A percentile compares a stretch with the other conserved stretches of the same genome.
Evolutionary conservation across 225 moss, liverwort and hornwort species (phyloP).

Genomic region (Marchantia paleacea): DNA sequence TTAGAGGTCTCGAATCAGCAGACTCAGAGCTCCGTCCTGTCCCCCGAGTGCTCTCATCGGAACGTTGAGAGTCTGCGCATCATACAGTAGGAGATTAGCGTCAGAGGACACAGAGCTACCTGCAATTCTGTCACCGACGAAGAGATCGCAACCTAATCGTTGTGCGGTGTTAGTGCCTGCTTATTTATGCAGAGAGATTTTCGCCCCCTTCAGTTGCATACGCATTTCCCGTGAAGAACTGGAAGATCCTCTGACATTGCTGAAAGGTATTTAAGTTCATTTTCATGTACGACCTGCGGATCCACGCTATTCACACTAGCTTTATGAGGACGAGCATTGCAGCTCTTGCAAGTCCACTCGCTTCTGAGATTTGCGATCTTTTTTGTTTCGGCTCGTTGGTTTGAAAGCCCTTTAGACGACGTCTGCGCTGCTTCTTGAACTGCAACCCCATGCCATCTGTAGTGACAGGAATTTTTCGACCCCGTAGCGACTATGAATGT

Average conservation of each 20-base stretch:
- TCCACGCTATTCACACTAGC: neutral
- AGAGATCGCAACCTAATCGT: too few species aligned
- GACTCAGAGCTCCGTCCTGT: neutral
- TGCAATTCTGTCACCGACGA: neutral
- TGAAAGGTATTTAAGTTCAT: too few species aligned
- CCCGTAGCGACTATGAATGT: neutral
- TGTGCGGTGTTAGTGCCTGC: neutral
- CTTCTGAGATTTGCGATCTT: neutral
- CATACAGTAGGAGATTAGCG: neutral
- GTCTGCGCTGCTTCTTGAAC: neutral
- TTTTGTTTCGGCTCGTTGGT: too few species aligned
- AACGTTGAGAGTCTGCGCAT: too few species aligned
- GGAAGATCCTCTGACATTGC: too few species aligned
- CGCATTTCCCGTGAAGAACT: too few species aligned
- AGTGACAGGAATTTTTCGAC: neutral
- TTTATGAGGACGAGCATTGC: neutral
- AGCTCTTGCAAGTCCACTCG: neutral
- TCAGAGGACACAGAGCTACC: neutral
- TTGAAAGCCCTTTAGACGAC: neutral
- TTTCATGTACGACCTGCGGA: too few species aligned
- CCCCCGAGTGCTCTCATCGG: too few species aligned
- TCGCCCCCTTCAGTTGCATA: neutral
- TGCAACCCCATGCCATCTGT: neutral
- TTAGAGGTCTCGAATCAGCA: conserved; percentile 6
- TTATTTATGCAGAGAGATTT: neutral